phyloP scores from a whole-genome alignment of 495 filamentous ascomycete genomes.

The Letharia columbiana region DNA sequence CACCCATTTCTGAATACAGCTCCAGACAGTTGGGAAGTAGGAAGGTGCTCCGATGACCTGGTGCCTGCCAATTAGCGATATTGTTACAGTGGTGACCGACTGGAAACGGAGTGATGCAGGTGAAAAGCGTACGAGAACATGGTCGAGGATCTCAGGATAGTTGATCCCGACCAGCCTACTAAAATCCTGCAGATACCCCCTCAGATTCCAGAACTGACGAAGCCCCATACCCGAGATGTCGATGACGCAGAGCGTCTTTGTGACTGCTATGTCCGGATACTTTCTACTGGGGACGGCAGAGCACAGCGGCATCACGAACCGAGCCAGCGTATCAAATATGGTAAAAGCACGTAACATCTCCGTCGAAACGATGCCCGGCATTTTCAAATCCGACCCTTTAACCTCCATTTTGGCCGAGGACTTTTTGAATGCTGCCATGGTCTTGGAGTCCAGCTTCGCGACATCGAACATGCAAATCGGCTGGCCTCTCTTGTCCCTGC shows the following conservation, averaged over 20 bases:
- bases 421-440: conserved; percentile 53
- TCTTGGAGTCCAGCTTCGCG: conserved; percentile 68
- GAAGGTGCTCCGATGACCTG: conserved; percentile 77
- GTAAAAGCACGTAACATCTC: conserved; percentile 67
- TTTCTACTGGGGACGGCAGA: conserved; percentile 59
- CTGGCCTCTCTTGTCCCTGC: conserved; percentile 75
- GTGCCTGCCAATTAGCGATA: conserved; percentile 2
- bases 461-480: conserved; percentile 84
- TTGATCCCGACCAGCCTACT: conserved; percentile 74
- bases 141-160: conserved; percentile 82
- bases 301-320: conserved; percentile 74
- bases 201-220: conserved; percentile 87
- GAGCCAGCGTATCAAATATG: conserved; percentile 75
- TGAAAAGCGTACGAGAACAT: conserved; percentile 57
- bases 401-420: conserved; percentile 49
- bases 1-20: conserved; percentile 92
- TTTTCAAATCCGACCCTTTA: conserved; percentile 32
- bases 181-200: conserved; percentile 82
- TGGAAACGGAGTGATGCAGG: background rate
- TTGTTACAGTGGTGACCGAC: background rate
- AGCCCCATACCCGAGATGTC: conserved; percentile 74
- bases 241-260: conserved; percentile 77
- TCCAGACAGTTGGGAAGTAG: conserved; percentile 90
- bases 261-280: conserved; percentile 63
- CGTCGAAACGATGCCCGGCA: conserved; percentile 5